Evolutionary conservation across 2,329 filamentous ascomycete genomes (phyloP), one percentile per base, ranked within the genome.

Genomic region (Didymella sp.): DNA sequence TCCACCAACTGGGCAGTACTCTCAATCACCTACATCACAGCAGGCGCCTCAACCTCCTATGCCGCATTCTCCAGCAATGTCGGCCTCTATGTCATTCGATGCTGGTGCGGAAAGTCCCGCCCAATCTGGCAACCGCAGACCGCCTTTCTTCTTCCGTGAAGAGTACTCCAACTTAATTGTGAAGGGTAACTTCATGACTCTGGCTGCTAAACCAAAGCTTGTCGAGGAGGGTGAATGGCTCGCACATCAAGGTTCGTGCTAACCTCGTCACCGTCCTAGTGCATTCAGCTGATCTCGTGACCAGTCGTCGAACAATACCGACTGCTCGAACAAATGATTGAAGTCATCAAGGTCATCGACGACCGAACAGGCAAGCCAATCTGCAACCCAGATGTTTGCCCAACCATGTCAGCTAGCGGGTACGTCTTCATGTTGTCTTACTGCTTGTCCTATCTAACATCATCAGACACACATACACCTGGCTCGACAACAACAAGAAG

Each of bases 221-320:
- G 91, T 97, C 42, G 94, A 97, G 71, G 87, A 92, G 73, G 94
- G 92, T 64, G 94, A 98, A 78, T 98, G 94, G 94, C 85, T 97
- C 67, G 93, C 93, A 61, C 92, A 97, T 77, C 94, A 97, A 83
- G 88, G 94, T 96, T 59, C 45, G 37, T 50, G 6, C 11, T 30
- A 17, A 19, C n/a, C 24, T 8, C 11, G 25, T 70, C 25, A 15
- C 17, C 47, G 30, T 41, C 25, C 24, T 33, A 35, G 24, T 22
- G 37, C 30, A 21, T 35, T 55, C 33, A 60, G 56, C 63, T 73
- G 50, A 72, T 47, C 71, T 68, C 64, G 58, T 71, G 58, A 58
- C 47, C 67, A 96, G 92, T 96, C 65, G 91, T 96, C 67, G 93
- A 97, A 78, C 92, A 96, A 76, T 96, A 94, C 76, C 87, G 93